phyloP scores from a whole-genome alignment of 306 rosid genomes.

The Carpinus fangiana region DNA sequence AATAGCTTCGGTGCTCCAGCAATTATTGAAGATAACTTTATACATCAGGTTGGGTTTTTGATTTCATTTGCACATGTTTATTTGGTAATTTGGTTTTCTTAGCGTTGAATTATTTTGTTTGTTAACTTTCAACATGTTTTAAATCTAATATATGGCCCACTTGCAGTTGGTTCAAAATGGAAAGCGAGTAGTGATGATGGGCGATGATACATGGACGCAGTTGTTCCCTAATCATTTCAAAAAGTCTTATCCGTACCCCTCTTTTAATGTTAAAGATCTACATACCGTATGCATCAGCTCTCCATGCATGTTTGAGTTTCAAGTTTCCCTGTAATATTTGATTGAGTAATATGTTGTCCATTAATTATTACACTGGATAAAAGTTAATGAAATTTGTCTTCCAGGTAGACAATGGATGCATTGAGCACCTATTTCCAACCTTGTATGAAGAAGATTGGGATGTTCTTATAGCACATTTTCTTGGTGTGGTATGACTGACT shows the following conservation, averaged over 20 bases:
- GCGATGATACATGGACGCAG: conserved; percentile 98
- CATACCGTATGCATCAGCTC: conserved; percentile 62
- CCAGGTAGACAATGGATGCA: conserved; percentile 96
- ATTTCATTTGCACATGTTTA: conserved; percentile 2
- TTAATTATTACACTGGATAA: conserved; percentile 12
- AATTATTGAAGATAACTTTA: conserved; percentile 76
- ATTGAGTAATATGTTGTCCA: conserved; percentile 16
- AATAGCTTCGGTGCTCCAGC: conserved; percentile 98
- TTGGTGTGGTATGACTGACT: conserved; percentile 79
- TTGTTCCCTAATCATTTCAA: conserved; percentile 87
- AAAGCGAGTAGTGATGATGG: conserved; percentile 95
- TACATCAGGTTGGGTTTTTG: conserved; percentile 55
- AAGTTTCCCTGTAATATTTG: conserved; percentile 16
- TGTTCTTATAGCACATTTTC: conserved; percentile 96
- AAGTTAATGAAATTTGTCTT: conserved; percentile 25
- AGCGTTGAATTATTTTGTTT: neutral
- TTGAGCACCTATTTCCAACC: conserved; percentile 80
- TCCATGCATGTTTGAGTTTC: conserved; percentile 7
- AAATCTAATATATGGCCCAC: conserved; percentile 16
- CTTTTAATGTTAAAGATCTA: conserved; percentile 97
- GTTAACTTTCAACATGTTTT: conserved; percentile 1
- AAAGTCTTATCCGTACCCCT: conserved; percentile 80
- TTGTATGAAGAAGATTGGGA: conserved; percentile 89
- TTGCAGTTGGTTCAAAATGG: conserved; percentile 85
- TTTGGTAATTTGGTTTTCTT: conserved; percentile 11